Conservation (phyloP, 257 asterid species). For the Solanum arcanum region DNA sequence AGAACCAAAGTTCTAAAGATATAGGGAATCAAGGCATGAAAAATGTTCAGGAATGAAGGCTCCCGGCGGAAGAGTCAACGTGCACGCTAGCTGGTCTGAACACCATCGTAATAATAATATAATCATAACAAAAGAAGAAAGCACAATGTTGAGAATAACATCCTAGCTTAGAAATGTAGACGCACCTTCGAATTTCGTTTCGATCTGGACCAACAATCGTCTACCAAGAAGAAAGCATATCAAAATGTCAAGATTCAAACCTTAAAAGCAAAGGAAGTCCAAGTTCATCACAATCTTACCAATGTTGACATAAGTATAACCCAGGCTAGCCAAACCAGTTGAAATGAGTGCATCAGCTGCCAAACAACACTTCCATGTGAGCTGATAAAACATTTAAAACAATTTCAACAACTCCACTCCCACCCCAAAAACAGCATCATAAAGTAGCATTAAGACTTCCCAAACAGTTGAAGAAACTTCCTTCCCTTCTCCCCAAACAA, state of each 20-base stretch:
- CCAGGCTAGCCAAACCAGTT: conserved; percentile 79
- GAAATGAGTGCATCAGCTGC: conserved; percentile 89
- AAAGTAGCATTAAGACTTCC: background rate
- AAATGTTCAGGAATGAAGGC: background rate
- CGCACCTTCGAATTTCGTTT: conserved; percentile 49
- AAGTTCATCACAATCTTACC: conserved; percentile 31
- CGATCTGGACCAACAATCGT: conserved; percentile 87
- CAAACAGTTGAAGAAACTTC: background rate
- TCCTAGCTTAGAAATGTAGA: background rate
- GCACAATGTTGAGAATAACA: background rate
- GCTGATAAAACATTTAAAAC: background rate
- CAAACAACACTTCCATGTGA: background rate
- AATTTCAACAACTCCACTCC: background rate
- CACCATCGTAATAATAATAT: background rate
- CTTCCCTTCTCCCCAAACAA: background rate
- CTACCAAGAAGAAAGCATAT: conserved; percentile 35
- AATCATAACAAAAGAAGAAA: background rate
- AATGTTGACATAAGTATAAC: conserved; percentile 66
- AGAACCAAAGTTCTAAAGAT: background rate
- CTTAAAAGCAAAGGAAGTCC: background rate
- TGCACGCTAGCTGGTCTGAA: background rate
- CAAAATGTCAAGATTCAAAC: background rate
- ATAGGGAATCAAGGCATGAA: background rate
- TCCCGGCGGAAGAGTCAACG: background rate
- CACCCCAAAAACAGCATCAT: background rate